Percentiles rank a stretch among this genome's conserved stretches.
phyloP scores from a whole-genome alignment of 169 alveolate species.

The Fabrea salina region DNA sequence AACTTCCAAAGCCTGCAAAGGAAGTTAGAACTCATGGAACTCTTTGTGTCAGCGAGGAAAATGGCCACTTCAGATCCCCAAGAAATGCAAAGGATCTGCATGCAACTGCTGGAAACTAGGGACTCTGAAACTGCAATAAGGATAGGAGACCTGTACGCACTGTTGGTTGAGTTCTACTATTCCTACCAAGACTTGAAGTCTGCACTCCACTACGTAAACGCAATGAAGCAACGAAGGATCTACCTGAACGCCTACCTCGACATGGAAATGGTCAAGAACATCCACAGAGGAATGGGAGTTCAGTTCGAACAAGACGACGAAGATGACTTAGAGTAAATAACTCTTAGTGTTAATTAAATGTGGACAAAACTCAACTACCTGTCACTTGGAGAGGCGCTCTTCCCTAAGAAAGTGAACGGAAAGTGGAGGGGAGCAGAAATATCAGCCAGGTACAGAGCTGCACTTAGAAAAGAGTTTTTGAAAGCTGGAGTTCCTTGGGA shows the following conservation, averaged over 20 bases:
- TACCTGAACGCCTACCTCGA: constrained; percentile 69
- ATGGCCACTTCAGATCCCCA: constrained; percentile 53
- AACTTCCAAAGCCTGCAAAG: constrained; percentile 55
- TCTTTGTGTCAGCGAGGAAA: constrained; percentile 71
- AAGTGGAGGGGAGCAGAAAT: neutral
- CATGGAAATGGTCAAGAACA: constrained; percentile 48
- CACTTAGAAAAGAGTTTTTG: constrained; percentile 16
- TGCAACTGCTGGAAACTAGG: constrained; percentile 62
- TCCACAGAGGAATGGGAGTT: neutral
- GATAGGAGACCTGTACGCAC: constrained; percentile 74
- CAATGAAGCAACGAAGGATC: constrained; percentile 57
- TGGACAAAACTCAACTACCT: constrained; percentile 23
- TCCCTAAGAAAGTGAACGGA: neutral
- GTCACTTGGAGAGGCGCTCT: neutral
- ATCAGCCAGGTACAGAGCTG: neutral
- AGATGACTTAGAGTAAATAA: neutral
- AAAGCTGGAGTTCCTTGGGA: constrained; percentile 39
- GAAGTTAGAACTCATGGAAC: constrained; percentile 61
- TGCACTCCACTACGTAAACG: constrained; percentile 45
- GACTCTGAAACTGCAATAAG: constrained; percentile 70
- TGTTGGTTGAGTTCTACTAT: constrained; percentile 60
- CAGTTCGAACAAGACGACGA: neutral
- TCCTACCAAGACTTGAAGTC: constrained; percentile 25
- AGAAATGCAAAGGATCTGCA: constrained; percentile 62
- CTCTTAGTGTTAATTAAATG: too few relatives aligned